These are phyloP conservation scores for Cladophialophora exuberans DNA, from an alignment of 2,329 filamentous ascomycete species.

Conservation along the genomic window DNA sequence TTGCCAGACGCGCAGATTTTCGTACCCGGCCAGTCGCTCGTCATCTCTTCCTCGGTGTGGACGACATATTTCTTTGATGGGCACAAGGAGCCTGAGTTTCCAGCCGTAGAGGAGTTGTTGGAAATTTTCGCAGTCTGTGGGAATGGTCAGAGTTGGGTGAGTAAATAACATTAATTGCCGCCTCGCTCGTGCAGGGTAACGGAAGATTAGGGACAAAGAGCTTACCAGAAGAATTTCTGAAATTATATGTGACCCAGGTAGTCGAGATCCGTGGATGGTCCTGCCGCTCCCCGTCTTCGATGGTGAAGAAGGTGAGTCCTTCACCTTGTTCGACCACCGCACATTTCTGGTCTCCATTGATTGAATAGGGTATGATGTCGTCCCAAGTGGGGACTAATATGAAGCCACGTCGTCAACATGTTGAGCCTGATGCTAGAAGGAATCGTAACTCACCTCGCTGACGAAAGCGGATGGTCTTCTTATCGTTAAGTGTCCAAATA, in stretches of 20 bases:
- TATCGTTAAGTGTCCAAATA: constrained; percentile 16
- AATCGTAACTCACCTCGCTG: constrained; percentile 9
- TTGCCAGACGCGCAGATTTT: constrained; percentile 15
- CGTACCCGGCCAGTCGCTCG: constrained; percentile 8
- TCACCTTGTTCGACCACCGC: constrained; percentile 12
- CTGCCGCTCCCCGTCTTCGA: constrained; percentile 5
- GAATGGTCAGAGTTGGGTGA: neutral
- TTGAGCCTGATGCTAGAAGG: neutral
- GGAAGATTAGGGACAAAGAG: neutral
- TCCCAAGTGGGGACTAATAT: constrained; percentile 16
- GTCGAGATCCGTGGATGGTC: constrained; percentile 12
- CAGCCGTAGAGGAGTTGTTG: constrained; percentile 12
- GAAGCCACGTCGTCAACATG: neutral
- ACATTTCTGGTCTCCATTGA: constrained; percentile 7
- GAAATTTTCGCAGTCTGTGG: constrained; percentile 11
- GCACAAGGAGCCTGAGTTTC: constrained; percentile 6
- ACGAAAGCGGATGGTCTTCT: constrained; percentile 14
- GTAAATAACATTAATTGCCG: no score
- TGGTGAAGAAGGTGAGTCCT: constrained; percentile 14
- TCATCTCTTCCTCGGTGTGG: constrained; percentile 7
- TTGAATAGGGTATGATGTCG: constrained; percentile 16
- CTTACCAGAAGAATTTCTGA: constrained; percentile 5
- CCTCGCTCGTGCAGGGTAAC: neutral
- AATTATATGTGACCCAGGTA: constrained; percentile 15
- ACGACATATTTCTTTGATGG: constrained; percentile 12